Base-by-base conservation (phyloP, 768 basidiomycete species). In the Lactarius tabidus region DNA sequence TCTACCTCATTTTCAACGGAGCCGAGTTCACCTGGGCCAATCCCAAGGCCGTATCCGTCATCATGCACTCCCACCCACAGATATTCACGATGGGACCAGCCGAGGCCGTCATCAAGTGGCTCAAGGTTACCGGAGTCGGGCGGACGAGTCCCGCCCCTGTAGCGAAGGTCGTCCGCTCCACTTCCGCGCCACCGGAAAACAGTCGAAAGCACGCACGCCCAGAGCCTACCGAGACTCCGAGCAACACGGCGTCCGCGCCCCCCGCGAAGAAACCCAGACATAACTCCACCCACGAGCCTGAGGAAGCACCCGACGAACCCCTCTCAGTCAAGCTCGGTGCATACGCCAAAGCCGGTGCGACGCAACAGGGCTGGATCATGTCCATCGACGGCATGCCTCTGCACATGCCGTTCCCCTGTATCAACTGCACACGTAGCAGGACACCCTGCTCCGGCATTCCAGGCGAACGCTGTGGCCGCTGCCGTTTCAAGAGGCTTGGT, bases 21-120 rank as follows among this genome's bases (percentile, higher is more conserved):
- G 18, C 17, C 33, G 56, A 66, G 3, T 66, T 58, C 17, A 43
- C 57, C 6, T 66, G 65, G 65, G 56, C 60, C 20, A 66, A 66
- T n/a, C 36, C 57, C 33, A 66, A 66, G 26, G 56, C n/a, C 1
- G 29, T 66, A 41, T 66, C 65, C 26, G 53, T 43, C 60, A 29
- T 66, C 52, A 20, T 53, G 26, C 60, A 62, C 48, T 17, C 26
- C 35, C 14, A n/a, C n/a, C 5, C 57, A 3, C 51, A 57, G 15
- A 36, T 62, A 2, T 57, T 26, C 18, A 54, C n/a, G 17, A 54
- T 66, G 48, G 65, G 65, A 12, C 56, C 60, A 6, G 60, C 65
- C 3, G 60, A 66, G n/a, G 48, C 65, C 39, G 65, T 66, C 15
- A 39, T 57, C 39, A 62, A 62, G 60, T 66, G 65, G 65, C 60